Percentiles rank a stretch among this genome's conserved stretches.
Conservation (phyloP, 306 rosid species). For the Castanea sativa region DNA sequence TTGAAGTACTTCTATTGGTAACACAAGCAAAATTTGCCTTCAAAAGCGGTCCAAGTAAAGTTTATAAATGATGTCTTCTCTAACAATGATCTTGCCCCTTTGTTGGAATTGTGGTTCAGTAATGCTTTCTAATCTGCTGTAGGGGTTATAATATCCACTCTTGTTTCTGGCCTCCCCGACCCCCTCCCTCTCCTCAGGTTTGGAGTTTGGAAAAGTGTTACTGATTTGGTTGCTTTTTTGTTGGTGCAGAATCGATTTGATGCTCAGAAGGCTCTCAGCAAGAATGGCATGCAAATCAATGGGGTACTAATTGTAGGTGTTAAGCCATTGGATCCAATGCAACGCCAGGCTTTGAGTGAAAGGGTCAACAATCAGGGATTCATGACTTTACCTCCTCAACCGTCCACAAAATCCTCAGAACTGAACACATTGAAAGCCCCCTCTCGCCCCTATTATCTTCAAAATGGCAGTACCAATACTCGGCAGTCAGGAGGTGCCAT, state of each 20-base stretch:
- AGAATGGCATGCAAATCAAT: conserved; percentile 85
- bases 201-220: background rate
- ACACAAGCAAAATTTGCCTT: background rate
- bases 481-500: conserved; percentile 79
- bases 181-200: background rate
- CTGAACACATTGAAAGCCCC: conserved; percentile 42
- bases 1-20: background rate
- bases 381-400: conserved; percentile 63
- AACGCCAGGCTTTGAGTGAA: conserved; percentile 72
- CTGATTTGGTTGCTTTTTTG: conserved; percentile 17
- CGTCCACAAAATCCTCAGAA: conserved; percentile 54
- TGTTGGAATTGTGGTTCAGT: background rate
- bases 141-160: background rate
- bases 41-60: background rate
- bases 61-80: background rate
- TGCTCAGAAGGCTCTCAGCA: conserved; percentile 89
- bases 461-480: conserved; percentile 53
- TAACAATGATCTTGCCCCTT: background rate
- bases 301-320: conserved; percentile 90
- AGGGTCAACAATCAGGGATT: conserved; percentile 69
- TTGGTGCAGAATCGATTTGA: conserved; percentile 74
- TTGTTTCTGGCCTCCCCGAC: background rate
- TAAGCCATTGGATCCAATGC: conserved; percentile 93
- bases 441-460: conserved; percentile 62
- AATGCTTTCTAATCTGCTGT: background rate